Evolutionary conservation across 2,329 filamentous ascomycete genomes (phyloP), one percentile per base, ranked within the genome.

Genomic region (Tricladium varicosporioides): DNA sequence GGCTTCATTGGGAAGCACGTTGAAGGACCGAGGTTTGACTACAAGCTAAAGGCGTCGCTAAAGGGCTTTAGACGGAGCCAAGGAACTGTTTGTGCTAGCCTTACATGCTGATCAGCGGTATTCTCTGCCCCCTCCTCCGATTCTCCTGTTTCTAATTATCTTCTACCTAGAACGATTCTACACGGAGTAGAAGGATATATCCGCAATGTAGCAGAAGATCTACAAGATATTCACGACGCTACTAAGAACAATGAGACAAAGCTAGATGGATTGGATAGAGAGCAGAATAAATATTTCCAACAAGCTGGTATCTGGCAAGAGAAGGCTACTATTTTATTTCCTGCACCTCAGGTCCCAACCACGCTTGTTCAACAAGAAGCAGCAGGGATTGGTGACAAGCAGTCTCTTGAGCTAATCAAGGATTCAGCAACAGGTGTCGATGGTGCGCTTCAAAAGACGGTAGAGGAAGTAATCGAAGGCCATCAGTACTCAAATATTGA

Each of bases 151-250:
- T 47, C 48, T 56, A 45, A 51, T 40, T 47, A 46, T 45, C 42
- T 56, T 19, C 36, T 47, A 16, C 3, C 15, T 22, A 56, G 54
- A 42, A 56, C 48, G 8, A 51, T 56, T 48, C 40, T 56, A 1
- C 19, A 42, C 15, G 48, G 42, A 47, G 48, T 56, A 42, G 54
- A 56, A 22, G 9, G 43, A 47, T 56, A 56, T 19, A 47, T 52
- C 18, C 48, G 48, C 11, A 56, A 56, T 15, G 42, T 52, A 47
- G 48, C 48, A 9, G 54, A 56, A 51, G 54, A 56, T n/a, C 14
- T 52, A 48, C 54, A 48, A 47, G 48, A 56, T 47, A 48, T 56
- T 14, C 42, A 52, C 27, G 54, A 42, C 7, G 22, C 43, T 10
- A 16, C 42, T 14, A 51, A 47, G 27, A 51, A 56, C 18, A 56